Base-by-base conservation (phyloP, 805 yeast genomes). In the Candida germanica region DNA sequence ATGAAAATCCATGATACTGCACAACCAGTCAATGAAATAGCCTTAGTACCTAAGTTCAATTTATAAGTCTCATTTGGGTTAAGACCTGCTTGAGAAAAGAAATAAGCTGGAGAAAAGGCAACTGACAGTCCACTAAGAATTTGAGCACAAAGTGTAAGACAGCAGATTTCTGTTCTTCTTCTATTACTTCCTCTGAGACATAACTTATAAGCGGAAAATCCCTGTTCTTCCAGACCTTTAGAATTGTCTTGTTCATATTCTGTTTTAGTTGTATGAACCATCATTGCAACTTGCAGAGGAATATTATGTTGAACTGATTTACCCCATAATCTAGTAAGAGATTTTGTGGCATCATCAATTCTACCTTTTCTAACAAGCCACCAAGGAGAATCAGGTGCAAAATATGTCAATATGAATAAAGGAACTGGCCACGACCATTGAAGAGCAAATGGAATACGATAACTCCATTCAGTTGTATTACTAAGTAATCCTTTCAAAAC, bases 381-480 rank as follows among this genome's bases (percentile, higher is more conserved):
- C 69, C 71, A 69, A 10, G 75, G 75, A 5, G 72, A 65, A 31
- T 69, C 73, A 1, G 74, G 73, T 14, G 71, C 66, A 10, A 64
- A 46, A 37, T 40, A 60, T 17, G 64, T 56, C 28, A 58, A 59
- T 15, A 64, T 40, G 25, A 60, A 51, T 11, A 62, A 47, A 5
- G 66, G 66, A 36, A 56, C 31, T 5, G 64, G 60, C 64, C 66
- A 62, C 26, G 49, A 49, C 68, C 68, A 62, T 36, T 62, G 68
- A 21, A 61, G 39, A 7, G 64, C 68, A 43, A 61, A 69, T 2
- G 72, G 71, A 31, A 67, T 51, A 26, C 50, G 48, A 46, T 61
- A 65, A 10, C 69, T 34, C 45, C 56, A 48, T 10, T 52, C 36
- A 30, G 50, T 61, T 26, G 46, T 42, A 14, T 57, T 44, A 35